phyloP scores from a whole-genome alignment of 225 moss, liverwort and hornwort species.

The Asterella californica region DNA sequence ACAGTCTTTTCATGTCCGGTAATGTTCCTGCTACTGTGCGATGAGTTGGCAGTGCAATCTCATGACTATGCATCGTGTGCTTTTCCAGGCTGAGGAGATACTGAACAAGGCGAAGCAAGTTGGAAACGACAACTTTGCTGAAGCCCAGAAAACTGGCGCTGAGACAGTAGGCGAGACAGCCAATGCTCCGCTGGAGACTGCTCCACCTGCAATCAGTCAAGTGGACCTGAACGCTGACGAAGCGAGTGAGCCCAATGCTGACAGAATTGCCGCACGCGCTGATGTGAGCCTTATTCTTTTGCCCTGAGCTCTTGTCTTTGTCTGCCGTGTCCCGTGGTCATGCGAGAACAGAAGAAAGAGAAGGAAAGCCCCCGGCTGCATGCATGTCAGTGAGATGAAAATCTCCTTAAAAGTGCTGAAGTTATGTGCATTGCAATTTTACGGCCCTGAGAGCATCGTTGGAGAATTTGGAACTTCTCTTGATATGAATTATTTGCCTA shows the following conservation, averaged over 20 bases:
- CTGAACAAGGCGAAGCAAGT: constrained; percentile 41
- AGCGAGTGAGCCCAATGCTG: constrained; percentile 32
- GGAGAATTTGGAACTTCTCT: too few relatives aligned
- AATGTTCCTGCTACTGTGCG: neutral
- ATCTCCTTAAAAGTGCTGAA: too few relatives aligned
- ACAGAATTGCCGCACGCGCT: constrained; percentile 37
- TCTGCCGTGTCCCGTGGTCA: too few relatives aligned
- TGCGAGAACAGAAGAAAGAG: neutral
- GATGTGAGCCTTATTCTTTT: constrained; percentile 36
- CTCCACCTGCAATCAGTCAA: constrained; percentile 49
- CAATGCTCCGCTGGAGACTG: constrained; percentile 29
- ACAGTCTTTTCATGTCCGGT: neutral
- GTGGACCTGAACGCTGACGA: constrained; percentile 38
- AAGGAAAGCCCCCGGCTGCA: neutral
- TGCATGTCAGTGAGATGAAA: too few relatives aligned
- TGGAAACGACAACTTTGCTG: constrained; percentile 28
- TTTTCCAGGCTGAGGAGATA: constrained; percentile 40
- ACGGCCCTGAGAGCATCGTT: too few relatives aligned
- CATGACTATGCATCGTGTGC: neutral
- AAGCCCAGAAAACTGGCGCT: constrained; percentile 48
- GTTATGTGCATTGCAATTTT: too few relatives aligned
- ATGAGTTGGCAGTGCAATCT: neutral
- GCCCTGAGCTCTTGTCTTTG: too few relatives aligned
- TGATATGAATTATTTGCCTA: neutral
- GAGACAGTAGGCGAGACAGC: constrained; percentile 55